Conservation (phyloP, 1,139 yeast species). For the Yamadazyma buinensis region DNA sequence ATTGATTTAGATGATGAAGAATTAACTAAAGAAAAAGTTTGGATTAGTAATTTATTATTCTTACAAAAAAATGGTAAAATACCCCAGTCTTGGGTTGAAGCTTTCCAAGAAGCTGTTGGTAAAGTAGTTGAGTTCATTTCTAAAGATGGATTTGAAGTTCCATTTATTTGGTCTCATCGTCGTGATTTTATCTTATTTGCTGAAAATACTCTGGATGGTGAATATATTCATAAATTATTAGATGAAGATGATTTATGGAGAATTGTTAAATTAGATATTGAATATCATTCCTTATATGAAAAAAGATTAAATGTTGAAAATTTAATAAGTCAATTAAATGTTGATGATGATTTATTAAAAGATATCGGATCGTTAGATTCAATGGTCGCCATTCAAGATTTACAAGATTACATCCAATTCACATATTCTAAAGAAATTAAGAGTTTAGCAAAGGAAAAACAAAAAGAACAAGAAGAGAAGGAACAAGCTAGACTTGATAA, state of each 20-base stretch:
- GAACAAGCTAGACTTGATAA: slow-evolving; percentile 13
- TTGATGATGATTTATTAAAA: slow-evolving; percentile 56
- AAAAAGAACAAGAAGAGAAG: slow-evolving; percentile 9
- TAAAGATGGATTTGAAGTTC: slow-evolving; percentile 82
- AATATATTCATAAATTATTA: slow-evolving; percentile 50
- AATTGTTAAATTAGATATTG: slow-evolving; percentile 79
- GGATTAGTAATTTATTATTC: slow-evolving; percentile 64
- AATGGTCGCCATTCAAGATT: slow-evolving; percentile 82
- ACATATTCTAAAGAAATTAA: slow-evolving; percentile 71
- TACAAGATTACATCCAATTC: slow-evolving; percentile 80
- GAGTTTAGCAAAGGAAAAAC: slow-evolving; percentile 27
- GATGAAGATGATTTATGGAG: slow-evolving; percentile 92
- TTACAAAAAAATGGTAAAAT: slow-evolving; percentile 44
- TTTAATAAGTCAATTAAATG: slow-evolving; percentile 51
- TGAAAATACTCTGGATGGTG: slow-evolving; percentile 49
- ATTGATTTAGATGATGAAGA: slow-evolving; percentile 69
- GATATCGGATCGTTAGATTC: slow-evolving; percentile 58
- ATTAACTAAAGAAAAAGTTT: slow-evolving; percentile 65
- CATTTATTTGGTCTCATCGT: slow-evolving; percentile 95
- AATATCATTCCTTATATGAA: slow-evolving; percentile 80
- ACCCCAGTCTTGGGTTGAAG: slow-evolving; percentile 44
- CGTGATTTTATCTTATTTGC: slow-evolving; percentile 76
- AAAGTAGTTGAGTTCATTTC: slow-evolving; percentile 77
- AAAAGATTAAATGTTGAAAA: slow-evolving; percentile 64
- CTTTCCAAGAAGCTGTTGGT: slow-evolving; percentile 68